Base-by-base conservation (phyloP, 345 rosid species). In the Dovyalis caffra region DNA sequence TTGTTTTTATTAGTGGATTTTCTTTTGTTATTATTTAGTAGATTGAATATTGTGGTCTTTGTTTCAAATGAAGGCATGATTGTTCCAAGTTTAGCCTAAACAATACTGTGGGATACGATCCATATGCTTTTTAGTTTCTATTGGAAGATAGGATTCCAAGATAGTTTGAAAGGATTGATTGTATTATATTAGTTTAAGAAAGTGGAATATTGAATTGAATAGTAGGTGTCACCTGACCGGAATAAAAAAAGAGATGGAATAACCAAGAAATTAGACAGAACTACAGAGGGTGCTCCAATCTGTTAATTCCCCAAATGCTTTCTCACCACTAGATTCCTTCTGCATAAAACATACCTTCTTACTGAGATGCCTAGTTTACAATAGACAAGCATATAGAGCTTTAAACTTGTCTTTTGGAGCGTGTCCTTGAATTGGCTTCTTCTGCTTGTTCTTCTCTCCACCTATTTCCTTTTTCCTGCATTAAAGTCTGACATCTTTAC, bases 61-160 rank as follows among this genome's bases (percentile, higher is more conserved):
- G 12, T 65, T 74, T 73, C 33, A 49, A 57, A 56, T 47, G 76
- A 73, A 72, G 76, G 25, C 47, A 73, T 64, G 12, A 25, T 73
- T 49, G 51, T 47, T 37, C 49, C 38, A 70, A 32, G 35, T 56
- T 7, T 21, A 23, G 21, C 56, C 62, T 45, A 28, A 45, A 18
- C 11, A 45, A 3, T 43, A 45, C 38, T 28, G 31, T 47, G 38
- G 0, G 28, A 61, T 61, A 26, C 63, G 31, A 4, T 16, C 21
- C 21, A 20, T 60, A 60, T 21, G 34, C 5, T n/a, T n/a, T 61
- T 33, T 10, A 45, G 7, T 53, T 29, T 57, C 58, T 45, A 40
- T n/a, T 6, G 8, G 16, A 63, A 65, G 68, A 12, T 26, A 40
- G 18, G 63, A 31, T 64, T 72, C 23, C 21, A 29, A 72, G n/a